Percentiles rank a stretch among this genome's conserved stretches.
phyloP scores from a whole-genome alignment of 176 grass and related monocot species.

The Microstegium vimineum region DNA sequence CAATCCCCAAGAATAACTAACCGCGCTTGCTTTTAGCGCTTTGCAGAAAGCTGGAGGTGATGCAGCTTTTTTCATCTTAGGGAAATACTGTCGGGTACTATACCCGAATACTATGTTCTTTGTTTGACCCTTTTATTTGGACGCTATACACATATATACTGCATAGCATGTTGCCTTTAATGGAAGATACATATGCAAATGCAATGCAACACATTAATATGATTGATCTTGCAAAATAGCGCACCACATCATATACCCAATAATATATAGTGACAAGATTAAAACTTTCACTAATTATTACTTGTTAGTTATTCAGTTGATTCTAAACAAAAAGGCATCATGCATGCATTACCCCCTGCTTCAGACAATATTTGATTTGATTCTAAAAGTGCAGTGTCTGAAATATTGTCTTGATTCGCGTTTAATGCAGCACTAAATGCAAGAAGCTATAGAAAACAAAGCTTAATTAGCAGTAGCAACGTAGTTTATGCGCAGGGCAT shows the following conservation, averaged over 20 bases:
- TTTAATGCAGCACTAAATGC: not conserved
- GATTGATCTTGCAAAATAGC: not conserved
- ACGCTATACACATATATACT: not conserved
- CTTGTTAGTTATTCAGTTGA: not conserved
- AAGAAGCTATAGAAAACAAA: not conserved
- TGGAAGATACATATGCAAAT: not conserved
- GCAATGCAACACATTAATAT: not conserved
- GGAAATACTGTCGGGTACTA: constrained; percentile 47
- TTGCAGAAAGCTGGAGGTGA: constrained; percentile 32
- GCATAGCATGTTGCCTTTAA: not conserved
- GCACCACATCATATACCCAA: not conserved
- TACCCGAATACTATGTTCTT: not conserved
- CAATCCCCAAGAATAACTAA: constrained; percentile 53
- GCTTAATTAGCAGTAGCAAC: not conserved
- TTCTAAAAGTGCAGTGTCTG: constrained; percentile 6
- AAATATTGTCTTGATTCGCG: not conserved
- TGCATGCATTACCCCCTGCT: not conserved
- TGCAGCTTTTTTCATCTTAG: constrained; percentile 37
- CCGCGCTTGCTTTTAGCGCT: constrained; percentile 42
- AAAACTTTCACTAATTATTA: not conserved
- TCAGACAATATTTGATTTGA: not conserved
- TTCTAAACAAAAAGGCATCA: not conserved
- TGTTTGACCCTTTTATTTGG: not conserved
- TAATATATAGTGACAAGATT: not conserved
- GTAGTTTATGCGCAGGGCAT: not conserved